These are phyloP conservation scores for Ophiostoma pallidulum DNA, from an alignment of 2,329 filamentous ascomycete genomes.

Conservation along the genomic window DNA sequence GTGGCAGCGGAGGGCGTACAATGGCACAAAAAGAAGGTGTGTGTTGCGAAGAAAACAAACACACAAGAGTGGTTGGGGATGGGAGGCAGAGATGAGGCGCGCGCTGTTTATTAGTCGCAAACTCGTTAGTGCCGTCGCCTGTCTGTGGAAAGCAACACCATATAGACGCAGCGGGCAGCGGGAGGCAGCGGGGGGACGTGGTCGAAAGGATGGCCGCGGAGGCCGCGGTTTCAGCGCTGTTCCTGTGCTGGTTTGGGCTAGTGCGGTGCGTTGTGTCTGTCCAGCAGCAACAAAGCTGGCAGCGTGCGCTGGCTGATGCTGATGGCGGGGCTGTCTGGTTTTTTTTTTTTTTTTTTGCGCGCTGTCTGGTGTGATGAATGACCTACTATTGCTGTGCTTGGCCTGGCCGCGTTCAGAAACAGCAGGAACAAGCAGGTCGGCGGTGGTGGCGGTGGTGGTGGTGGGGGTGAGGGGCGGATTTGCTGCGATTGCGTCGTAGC, in stretches of 20 bases:
- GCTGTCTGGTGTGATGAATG: neutral
- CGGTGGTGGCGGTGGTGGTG: too few relatives aligned
- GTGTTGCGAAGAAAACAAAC: neutral
- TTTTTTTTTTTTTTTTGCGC: neutral
- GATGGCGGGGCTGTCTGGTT: slow-evolving; percentile 5
- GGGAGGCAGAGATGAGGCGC: slow-evolving; percentile 5
- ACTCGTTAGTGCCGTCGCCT: slow-evolving; percentile 3
- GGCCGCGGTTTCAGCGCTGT: neutral
- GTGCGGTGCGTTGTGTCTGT: neutral
- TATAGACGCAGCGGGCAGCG: too few relatives aligned
- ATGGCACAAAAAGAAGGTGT: neutral
- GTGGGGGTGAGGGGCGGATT: neutral
- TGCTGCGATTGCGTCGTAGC: slow-evolving; percentile 5
- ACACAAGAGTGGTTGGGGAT: slow-evolving; percentile 3
- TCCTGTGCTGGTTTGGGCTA: too few relatives aligned
- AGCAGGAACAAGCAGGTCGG: neutral
- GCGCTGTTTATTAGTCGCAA: slow-evolving; percentile 7
- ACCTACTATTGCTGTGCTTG: too few relatives aligned
- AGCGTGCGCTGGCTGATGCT: neutral
- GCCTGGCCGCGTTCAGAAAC: neutral
- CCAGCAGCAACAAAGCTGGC: too few relatives aligned
- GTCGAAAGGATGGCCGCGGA: neutral
- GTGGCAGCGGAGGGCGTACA: neutral
- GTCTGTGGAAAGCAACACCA: too few relatives aligned
- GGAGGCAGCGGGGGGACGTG: too few relatives aligned